Evolutionary conservation across 768 basidiomycete species (phyloP).

Genomic region (Botryobasidium botryosum): DNA sequence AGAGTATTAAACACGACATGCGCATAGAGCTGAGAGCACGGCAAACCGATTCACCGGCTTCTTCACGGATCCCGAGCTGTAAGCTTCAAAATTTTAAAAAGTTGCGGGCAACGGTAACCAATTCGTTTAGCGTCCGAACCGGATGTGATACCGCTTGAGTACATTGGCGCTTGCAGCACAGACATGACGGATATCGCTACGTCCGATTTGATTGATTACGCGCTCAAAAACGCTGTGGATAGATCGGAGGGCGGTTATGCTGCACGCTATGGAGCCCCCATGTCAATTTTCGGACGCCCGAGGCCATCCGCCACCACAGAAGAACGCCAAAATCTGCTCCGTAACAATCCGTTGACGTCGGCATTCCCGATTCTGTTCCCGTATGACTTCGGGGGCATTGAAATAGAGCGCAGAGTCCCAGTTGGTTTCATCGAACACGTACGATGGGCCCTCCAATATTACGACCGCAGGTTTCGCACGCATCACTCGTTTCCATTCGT

Average conservation of each 20-base stretch:
- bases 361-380: background rate
- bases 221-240: background rate
- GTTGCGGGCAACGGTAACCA: too few relatives aligned
- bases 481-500: constrained; percentile 5
- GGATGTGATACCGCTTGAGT: constrained; percentile 18
- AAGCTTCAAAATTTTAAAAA: too few relatives aligned
- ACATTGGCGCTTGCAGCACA: constrained; percentile 10
- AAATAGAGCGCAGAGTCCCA: background rate
- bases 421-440: background rate
- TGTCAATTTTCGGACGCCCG: background rate
- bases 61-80: too few relatives aligned
- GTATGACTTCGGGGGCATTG: background rate
- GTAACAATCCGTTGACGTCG: background rate
- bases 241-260: background rate
- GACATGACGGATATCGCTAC: background rate
- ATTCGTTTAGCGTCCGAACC: background rate
- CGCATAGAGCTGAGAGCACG: too few relatives aligned
- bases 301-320: background rate
- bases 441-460: background rate
- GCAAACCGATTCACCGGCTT: too few relatives aligned
- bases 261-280: background rate
- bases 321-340: background rate
- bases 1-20: too few relatives aligned
- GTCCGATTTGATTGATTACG: constrained; percentile 5
- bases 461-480: background rate